Evolutionary conservation across 495 filamentous ascomycete genomes (phyloP), one percentile per base, ranked within the genome.

Genomic region (Daldinia grandis): DNA sequence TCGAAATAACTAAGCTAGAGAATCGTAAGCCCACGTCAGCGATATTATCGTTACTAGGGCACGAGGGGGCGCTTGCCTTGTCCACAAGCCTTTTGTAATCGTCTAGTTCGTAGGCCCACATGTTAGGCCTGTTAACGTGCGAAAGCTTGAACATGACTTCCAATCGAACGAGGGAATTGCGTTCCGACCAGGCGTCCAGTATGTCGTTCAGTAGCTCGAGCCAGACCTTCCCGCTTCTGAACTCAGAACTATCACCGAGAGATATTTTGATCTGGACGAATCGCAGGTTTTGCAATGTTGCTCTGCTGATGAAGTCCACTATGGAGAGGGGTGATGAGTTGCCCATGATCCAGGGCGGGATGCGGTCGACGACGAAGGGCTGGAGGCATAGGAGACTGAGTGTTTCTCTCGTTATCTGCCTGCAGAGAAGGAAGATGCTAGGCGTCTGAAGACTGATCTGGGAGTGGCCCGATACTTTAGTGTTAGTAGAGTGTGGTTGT

Each of bases 341-440:
- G 4, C 69, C 76, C 62, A 77, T 79, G 7, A 78, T 56, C 76
- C 76, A 81, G 0, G 79, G 79, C 7, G 79, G 79, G 12, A 81
- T 74, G n/a, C 76, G 71, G 61, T 81, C 78, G 37, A 81, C 64
- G 44, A 78, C 54, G 49, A 81, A 74, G 21, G 62, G 55, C 19
- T 69, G 68, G 3, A 73, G 47, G 9, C 64, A 66, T 0, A 79
- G 65, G 12, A 76, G 15, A 28, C 66, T 66, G 12, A 79, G 44
- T 7, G 74, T 74, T 64, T 81, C 79, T 44, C 62, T 35, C 0
- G 79, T 81, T 25, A 81, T 77, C 53, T 73, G 66, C 24, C 73
- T 76, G 51, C 79, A 81, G 49, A 81, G 79, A 12, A 81, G 75
- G 1, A 81, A 69, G 19, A 81, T 72, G 14, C 74, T 71, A 0